phyloP scores from a whole-genome alignment of 2,329 filamentous ascomycete genomes.

The Graphilbum ipis-grandicollis region DNA sequence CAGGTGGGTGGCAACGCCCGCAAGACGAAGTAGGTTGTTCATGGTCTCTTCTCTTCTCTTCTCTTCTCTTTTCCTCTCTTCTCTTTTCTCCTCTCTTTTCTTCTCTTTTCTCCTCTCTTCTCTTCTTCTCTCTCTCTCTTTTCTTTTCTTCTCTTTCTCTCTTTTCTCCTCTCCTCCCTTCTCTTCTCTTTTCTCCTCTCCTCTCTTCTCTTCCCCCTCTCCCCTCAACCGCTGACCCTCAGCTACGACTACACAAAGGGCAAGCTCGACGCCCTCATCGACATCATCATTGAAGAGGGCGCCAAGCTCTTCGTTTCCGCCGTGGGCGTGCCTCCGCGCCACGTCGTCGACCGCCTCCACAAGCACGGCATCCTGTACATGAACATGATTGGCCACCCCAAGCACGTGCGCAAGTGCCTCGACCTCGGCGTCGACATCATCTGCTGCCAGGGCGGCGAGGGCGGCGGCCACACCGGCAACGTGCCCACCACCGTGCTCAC shows the following conservation, averaged over 20 bases:
- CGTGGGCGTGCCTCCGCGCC: slow-evolving; percentile 80
- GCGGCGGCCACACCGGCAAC: slow-evolving; percentile 90
- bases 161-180: background rate
- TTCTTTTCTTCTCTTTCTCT: slow-evolving; percentile 6
- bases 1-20: slow-evolving; percentile 88
- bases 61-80: too few species aligned
- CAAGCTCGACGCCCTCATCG: slow-evolving; percentile 78
- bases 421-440: slow-evolving; percentile 89
- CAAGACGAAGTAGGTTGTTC: slow-evolving; percentile 69
- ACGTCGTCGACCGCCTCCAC: slow-evolving; percentile 82
- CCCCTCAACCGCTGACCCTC: slow-evolving; percentile 4
- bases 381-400: slow-evolving; percentile 99
- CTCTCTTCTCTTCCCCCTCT: too few species aligned
- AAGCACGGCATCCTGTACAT: slow-evolving; percentile 80
- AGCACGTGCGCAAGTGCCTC: slow-evolving; percentile 94
- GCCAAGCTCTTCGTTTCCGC: slow-evolving; percentile 92
- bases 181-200: too few species aligned
- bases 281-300: slow-evolving; percentile 83
- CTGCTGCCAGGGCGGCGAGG: slow-evolving; percentile 95
- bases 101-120: too few species aligned
- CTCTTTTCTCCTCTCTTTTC: too few species aligned
- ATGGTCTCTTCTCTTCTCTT: too few species aligned
- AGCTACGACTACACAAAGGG: slow-evolving; percentile 99
- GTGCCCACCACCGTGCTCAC: slow-evolving; percentile 86
- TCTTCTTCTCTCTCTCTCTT: too few species aligned